phyloP scores from a whole-genome alignment of 2,329 filamentous ascomycete species.

The Colletotrichum salicis region DNA sequence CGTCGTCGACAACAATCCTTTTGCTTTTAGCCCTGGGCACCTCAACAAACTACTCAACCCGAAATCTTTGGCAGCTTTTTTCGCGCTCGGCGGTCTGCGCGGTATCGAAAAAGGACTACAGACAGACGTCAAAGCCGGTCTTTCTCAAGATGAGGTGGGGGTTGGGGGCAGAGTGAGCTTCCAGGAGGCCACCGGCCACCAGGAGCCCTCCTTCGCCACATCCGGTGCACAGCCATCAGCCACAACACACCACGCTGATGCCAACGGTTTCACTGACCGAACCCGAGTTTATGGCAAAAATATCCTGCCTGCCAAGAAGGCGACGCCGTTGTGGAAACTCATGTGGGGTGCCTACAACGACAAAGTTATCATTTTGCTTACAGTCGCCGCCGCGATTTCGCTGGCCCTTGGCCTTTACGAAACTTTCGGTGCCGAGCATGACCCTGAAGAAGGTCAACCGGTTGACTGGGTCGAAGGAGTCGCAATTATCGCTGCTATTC shows the following conservation, averaged over 20 bases:
- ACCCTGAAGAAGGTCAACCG: conserved; percentile 49
- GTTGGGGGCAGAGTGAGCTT: conserved; percentile 75
- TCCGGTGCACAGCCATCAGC: conserved; percentile 14
- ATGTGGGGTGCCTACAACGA: conserved; percentile 77
- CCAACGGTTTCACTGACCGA: conserved; percentile 56
- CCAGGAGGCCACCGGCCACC: conserved; percentile 66
- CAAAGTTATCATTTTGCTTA: conserved; percentile 74
- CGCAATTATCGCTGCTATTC: conserved; percentile 72
- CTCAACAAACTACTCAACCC: conserved; percentile 80
- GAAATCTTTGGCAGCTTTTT: conserved; percentile 77
- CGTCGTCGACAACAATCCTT: conserved; percentile 77
- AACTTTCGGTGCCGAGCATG: conserved; percentile 63
- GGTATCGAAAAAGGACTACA: conserved; percentile 78
- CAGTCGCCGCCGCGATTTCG: conserved; percentile 72
- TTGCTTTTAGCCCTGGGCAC: conserved; percentile 79
- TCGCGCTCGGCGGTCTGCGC: conserved; percentile 74
- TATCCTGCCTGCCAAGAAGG: conserved; percentile 70
- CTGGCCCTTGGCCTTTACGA: conserved; percentile 75
- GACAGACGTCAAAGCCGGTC: conserved; percentile 69
- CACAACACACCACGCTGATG: conserved; percentile 9
- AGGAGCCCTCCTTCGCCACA: conserved; percentile 20
- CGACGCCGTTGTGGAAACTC: conserved; percentile 68
- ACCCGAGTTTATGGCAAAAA: conserved; percentile 70
- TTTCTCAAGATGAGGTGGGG: conserved; percentile 74
- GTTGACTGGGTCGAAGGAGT: conserved; percentile 77